Conservation (phyloP, 257 asterid genomes). For the Craterostigma plantagineum region DNA sequence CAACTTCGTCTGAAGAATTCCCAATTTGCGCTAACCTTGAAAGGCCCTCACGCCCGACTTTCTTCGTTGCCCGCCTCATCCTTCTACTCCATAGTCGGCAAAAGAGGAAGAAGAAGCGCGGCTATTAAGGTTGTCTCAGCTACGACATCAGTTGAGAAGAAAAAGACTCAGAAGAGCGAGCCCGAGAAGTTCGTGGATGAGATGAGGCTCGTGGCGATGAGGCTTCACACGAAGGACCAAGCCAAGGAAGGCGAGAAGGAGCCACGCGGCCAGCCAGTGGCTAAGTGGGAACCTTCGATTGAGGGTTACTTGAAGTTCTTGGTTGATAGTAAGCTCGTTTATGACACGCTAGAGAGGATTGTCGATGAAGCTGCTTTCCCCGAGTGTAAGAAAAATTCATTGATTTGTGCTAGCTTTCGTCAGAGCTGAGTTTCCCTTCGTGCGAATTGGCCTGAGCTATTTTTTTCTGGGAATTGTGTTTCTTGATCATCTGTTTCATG, state of each 20-base stretch:
- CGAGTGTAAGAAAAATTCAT: slow-evolving; percentile 58
- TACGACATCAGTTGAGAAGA: slow-evolving; percentile 44
- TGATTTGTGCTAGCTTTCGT: neutral
- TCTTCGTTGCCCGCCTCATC: slow-evolving; percentile 21
- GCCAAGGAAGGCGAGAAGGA: slow-evolving; percentile 87
- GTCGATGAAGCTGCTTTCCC: slow-evolving; percentile 51
- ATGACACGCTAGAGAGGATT: slow-evolving; percentile 75
- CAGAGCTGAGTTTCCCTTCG: no score
- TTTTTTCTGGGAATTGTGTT: no score
- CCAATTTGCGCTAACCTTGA: slow-evolving; percentile 14
- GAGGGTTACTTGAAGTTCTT: slow-evolving; percentile 84
- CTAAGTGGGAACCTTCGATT: slow-evolving; percentile 62
- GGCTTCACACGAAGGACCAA: slow-evolving; percentile 67
- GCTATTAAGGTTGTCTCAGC: slow-evolving; percentile 43
- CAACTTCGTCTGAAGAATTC: slow-evolving; percentile 25
- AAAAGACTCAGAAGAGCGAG: slow-evolving; percentile 65
- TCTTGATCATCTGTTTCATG: no score
- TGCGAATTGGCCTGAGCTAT: neutral
- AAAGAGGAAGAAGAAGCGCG: slow-evolving; percentile 12
- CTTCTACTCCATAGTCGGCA: slow-evolving; percentile 5
- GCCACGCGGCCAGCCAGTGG: slow-evolving; percentile 49
- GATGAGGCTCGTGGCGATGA: slow-evolving; percentile 97
- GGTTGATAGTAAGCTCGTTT: slow-evolving; percentile 86
- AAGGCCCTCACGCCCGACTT: slow-evolving; percentile 16
- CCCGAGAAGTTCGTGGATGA: slow-evolving; percentile 89